Evolutionary conservation across 352 stramenopile genomes (phyloP).

Genomic region (Phytophthora boehmeriae): DNA sequence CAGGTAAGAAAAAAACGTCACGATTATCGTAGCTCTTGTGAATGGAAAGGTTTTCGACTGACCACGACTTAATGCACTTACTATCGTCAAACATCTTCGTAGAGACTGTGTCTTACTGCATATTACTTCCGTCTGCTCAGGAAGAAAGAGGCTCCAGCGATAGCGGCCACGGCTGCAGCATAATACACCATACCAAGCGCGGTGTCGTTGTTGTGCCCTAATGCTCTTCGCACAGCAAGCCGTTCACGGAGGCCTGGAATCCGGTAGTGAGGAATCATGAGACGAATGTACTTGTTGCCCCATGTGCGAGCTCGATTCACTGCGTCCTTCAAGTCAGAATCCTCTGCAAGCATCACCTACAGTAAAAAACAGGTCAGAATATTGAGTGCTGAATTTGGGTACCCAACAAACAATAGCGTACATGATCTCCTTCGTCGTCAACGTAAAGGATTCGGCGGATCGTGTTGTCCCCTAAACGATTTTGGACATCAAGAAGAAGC

Average conservation of each 20-base stretch:
- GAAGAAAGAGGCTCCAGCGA: conserved; percentile 81
- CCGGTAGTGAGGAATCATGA: conserved; percentile 63
- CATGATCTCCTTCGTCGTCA: conserved; percentile 84
- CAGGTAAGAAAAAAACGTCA: no score
- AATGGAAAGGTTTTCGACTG: no score
- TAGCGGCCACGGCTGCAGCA: conserved; percentile 71
- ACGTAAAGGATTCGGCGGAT: conserved; percentile 82
- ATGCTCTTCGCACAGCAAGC: conserved; percentile 45
- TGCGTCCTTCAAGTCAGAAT: conserved; percentile 82
- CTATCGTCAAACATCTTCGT: background rate
- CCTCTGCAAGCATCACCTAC: conserved; percentile 77
- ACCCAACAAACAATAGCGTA: conserved; percentile 26
- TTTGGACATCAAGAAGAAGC: conserved; percentile 74
- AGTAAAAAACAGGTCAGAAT: conserved; percentile 2
- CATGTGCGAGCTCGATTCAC: conserved; percentile 78
- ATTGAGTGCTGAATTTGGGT: conserved; percentile 5
- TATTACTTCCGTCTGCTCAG: conserved; percentile 70
- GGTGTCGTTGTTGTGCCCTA: conserved; percentile 53
- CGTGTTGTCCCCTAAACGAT: conserved; percentile 72
- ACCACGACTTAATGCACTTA: no score
- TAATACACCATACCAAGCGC: conserved; percentile 82
- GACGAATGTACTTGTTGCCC: conserved; percentile 85
- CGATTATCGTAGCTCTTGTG: no score
- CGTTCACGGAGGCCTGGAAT: conserved; percentile 12
- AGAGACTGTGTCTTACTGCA: background rate